These are phyloP conservation scores for Nematodospora anomalae DNA, from an alignment of 1,139 yeast genomes.

Conservation along the genomic window DNA sequence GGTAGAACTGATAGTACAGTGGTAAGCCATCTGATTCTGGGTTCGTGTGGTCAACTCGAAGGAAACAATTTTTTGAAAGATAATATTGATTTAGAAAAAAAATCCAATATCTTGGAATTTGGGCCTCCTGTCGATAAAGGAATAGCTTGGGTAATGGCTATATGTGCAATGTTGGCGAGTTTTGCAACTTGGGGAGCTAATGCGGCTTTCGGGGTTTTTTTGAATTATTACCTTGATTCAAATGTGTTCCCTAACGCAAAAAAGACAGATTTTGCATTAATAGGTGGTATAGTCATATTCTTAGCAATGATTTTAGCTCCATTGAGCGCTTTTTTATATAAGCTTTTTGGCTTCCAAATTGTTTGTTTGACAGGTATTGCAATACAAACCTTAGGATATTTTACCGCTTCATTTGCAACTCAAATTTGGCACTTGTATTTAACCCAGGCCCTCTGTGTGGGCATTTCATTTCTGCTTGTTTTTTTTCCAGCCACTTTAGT, in stretches of 20 bases:
- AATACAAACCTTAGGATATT: constrained; percentile 55
- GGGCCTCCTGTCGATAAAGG: constrained; percentile 61
- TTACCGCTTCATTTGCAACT: constrained; percentile 65
- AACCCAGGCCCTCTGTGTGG: constrained; percentile 68
- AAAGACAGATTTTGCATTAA: constrained; percentile 60
- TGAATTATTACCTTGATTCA: constrained; percentile 51
- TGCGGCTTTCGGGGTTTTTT: constrained; percentile 67
- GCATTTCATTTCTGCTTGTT: constrained; percentile 58
- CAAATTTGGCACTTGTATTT: constrained; percentile 61
- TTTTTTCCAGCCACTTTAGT: constrained; percentile 60
- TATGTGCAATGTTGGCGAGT: constrained; percentile 48
- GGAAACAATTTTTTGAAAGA: too few relatives aligned
- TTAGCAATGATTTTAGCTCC: constrained; percentile 63
- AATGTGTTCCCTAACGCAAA: constrained; percentile 58
- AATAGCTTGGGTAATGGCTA: constrained; percentile 67
- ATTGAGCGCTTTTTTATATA: constrained; percentile 36
- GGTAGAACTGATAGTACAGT: too few relatives aligned
- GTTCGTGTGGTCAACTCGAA: too few relatives aligned
- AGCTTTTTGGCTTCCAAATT: constrained; percentile 34
- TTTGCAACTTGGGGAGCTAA: constrained; percentile 76
- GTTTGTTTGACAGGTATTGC: constrained; percentile 49
- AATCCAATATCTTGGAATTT: constrained; percentile 5
- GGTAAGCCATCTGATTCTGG: too few relatives aligned
- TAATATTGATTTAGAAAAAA: background rate
- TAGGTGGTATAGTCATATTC: constrained; percentile 65